Percentiles rank a stretch among this genome's conserved stretches.
Conservation (phyloP, 176 grass and related monocot genomes). For the Ensete ventricosum region DNA sequence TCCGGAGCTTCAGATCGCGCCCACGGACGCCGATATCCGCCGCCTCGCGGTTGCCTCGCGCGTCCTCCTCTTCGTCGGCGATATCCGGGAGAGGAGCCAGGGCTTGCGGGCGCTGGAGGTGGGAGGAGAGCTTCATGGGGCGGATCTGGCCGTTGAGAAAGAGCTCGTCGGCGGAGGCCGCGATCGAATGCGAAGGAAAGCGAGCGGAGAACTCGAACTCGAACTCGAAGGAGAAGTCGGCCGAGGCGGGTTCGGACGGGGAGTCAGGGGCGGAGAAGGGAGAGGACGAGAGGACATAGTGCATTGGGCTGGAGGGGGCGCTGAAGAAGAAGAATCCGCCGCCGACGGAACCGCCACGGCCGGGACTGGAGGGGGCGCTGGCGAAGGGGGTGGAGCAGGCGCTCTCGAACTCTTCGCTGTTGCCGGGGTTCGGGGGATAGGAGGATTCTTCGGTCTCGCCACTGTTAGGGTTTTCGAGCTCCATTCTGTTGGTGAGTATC, state of each 20-base stretch:
- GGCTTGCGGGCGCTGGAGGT: conserved; percentile 18
- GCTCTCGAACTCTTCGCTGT: conserved; percentile 18
- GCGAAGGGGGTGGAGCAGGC: conserved; percentile 27
- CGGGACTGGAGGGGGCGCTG: conserved; percentile 22
- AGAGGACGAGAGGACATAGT: conserved; percentile 11
- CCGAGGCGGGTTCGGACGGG: conserved; percentile 4
- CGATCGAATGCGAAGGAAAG: conserved; percentile 4
- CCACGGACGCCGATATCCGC: background rate
- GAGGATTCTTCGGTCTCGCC: background rate
- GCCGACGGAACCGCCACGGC: background rate
- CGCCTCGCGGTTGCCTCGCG: background rate
- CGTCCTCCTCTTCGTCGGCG: background rate
- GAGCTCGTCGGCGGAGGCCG: conserved; percentile 23
- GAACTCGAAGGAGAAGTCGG: conserved; percentile 13
- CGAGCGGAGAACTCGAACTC: conserved; percentile 32
- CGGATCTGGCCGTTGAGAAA: conserved; percentile 28
- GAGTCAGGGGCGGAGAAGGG: background rate
- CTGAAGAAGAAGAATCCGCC: conserved; percentile 16
- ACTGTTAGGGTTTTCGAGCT: conserved; percentile 19
- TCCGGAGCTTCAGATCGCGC: conserved; percentile 20
- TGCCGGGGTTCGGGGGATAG: background rate
- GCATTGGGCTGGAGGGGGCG: conserved; percentile 23
- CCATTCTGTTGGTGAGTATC: background rate
- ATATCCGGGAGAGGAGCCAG: conserved; percentile 15
- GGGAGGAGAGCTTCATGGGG: conserved; percentile 22